Conservation (phyloP, 2,329 filamentous ascomycete species). For the Sphaerulina vaccinii region DNA sequence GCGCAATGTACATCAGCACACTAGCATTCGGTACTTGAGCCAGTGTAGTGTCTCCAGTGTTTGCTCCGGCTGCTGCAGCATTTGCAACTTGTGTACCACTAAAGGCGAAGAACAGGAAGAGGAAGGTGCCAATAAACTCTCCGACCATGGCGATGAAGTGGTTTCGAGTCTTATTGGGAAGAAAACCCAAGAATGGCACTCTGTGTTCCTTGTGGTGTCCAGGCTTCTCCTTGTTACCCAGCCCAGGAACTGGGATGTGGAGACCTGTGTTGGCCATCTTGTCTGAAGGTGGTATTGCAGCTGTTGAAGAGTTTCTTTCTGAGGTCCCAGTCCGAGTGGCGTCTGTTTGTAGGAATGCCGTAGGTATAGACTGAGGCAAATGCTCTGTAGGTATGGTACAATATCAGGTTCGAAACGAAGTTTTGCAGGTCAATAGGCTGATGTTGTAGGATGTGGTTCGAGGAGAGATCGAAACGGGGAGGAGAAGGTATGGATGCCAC, state of each 20-base stretch:
- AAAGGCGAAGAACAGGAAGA: constrained; percentile 47
- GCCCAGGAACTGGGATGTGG: constrained; percentile 32
- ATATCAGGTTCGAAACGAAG: constrained; percentile 2
- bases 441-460: constrained; percentile 3
- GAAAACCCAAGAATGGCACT: constrained; percentile 42
- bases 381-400: not conserved
- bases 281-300: constrained; percentile 17
- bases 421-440: constrained; percentile 2
- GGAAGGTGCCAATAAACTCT: constrained; percentile 45
- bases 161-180: constrained; percentile 45
- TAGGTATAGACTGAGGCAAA: constrained; percentile 1
- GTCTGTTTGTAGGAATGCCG: constrained; percentile 8
- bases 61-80: constrained; percentile 29
- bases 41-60: not conserved
- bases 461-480: constrained; percentile 1
- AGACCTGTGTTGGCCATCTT: constrained; percentile 40
- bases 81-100: constrained; percentile 44
- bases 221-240: constrained; percentile 13
- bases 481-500: constrained; percentile 10
- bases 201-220: constrained; percentile 36
- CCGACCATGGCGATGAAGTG: constrained; percentile 49
- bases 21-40: constrained; percentile 37
- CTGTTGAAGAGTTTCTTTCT: constrained; percentile 4
- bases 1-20: constrained; percentile 40
- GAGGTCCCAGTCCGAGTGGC: not conserved